phyloP scores from a whole-genome alignment of 345 rosid genomes.

The Hibiscus trionum region DNA sequence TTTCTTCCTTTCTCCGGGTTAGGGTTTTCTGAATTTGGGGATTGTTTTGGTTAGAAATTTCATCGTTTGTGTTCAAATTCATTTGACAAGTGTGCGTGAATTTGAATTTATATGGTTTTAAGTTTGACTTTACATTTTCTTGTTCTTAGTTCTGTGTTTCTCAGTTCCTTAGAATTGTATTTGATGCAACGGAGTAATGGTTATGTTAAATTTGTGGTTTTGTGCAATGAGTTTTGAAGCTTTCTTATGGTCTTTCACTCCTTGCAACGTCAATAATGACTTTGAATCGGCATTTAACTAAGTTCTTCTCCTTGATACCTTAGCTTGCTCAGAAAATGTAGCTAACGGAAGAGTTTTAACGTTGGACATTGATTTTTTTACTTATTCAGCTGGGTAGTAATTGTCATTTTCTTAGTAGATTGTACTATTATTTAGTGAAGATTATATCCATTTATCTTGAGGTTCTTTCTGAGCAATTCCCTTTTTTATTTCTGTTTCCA shows the following conservation, averaged over 20 bases:
- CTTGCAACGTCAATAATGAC: background rate
- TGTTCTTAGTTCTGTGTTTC: background rate
- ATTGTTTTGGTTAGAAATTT: conserved; percentile 1
- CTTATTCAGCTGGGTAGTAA: background rate
- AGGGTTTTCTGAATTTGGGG: conserved; percentile 10
- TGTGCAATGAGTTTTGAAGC: background rate
- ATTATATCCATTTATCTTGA: background rate
- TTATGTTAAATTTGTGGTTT: background rate
- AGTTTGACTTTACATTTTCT: background rate
- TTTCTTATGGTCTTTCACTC: background rate
- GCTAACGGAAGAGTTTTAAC: conserved; percentile 7
- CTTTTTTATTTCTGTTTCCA: background rate
- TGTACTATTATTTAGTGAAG: background rate
- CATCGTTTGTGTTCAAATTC: background rate
- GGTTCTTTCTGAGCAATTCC: background rate
- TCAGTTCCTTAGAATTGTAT: background rate
- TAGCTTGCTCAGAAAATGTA: background rate
- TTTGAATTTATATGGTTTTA: background rate
- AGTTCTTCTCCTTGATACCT: background rate
- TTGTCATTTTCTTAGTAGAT: background rate
- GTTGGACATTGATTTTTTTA: background rate
- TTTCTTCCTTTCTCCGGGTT: conserved; percentile 3
- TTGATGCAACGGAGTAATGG: background rate
- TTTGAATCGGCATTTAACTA: background rate
- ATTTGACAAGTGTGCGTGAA: background rate